Evolutionary conservation across 257 asterid species (phyloP).

Genomic region (Nicotiana attenuata): DNA sequence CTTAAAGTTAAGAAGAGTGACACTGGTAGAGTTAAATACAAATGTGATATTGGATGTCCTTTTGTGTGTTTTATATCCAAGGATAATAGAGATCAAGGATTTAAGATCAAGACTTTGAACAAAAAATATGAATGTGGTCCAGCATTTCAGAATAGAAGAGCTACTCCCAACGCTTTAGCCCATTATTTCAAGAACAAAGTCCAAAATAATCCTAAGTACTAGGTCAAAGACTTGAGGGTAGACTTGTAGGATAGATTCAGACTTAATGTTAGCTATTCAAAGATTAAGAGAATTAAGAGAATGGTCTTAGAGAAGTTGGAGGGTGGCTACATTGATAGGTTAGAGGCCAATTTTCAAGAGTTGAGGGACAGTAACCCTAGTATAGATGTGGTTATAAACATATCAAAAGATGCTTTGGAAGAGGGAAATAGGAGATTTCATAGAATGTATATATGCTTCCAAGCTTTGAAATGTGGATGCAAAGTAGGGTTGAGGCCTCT

Average conservation of each 20-base stretch:
- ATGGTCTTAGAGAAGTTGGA: too few relatives aligned
- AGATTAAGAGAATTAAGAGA: too few relatives aligned
- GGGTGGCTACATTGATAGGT: too few relatives aligned
- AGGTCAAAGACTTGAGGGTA: not conserved
- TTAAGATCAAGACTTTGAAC: not conserved
- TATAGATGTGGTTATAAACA: too few relatives aligned
- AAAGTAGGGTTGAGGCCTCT: too few relatives aligned
- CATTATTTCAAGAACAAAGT: not conserved
- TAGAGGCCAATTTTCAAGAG: too few relatives aligned
- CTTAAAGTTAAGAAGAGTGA: not conserved
- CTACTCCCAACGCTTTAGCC: not conserved
- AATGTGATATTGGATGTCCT: not conserved
- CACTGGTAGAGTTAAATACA: not conserved
- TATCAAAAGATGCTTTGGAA: too few relatives aligned
- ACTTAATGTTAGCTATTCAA: too few relatives aligned
- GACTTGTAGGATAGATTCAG: not conserved
- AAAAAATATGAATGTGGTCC: not conserved
- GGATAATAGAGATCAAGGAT: not conserved
- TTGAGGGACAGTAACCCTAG: too few relatives aligned
- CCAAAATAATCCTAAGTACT: not conserved
- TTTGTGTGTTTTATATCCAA: not conserved
- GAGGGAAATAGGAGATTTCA: too few relatives aligned
- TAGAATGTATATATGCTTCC: too few relatives aligned
- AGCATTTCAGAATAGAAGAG: not conserved
- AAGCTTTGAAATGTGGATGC: too few relatives aligned